A percentile compares a stretch with the other conserved stretches of the same genome.
Evolutionary conservation across 108 stramenopile genomes (phyloP).

Genomic region (Aurantiochytrium sp.): DNA sequence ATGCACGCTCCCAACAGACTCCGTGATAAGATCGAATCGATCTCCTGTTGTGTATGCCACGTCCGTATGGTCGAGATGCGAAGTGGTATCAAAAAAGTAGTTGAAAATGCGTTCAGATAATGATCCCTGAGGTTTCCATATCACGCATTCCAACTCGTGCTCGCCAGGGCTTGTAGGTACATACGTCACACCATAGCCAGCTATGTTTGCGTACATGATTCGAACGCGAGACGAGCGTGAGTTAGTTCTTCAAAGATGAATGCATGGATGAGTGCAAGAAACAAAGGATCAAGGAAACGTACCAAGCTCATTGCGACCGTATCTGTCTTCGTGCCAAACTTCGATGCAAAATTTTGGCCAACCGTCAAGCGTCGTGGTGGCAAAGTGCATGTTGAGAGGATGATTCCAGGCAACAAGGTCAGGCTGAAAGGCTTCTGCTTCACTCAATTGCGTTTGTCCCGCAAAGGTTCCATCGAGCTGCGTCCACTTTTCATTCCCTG

Average conservation of each 20-base stretch:
- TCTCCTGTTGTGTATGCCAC: background rate
- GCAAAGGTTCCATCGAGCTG: background rate
- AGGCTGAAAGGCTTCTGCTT: background rate
- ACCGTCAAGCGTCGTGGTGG: background rate
- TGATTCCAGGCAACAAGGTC: background rate
- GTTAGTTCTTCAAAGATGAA: too few species aligned
- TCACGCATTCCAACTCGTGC: background rate
- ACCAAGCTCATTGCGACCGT: conserved; percentile 10
- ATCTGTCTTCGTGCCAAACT: conserved; percentile 11
- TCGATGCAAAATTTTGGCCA: background rate
- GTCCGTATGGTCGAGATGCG: conserved; percentile 1
- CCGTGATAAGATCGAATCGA: background rate
- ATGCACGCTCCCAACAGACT: background rate
- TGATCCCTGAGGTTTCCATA: background rate
- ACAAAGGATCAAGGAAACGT: background rate
- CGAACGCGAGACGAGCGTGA: background rate
- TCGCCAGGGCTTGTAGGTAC: conserved; percentile 7
- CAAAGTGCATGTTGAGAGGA: background rate
- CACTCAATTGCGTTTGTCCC: background rate
- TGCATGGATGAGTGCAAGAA: too few species aligned
- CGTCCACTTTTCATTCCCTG: background rate
- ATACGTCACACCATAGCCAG: background rate
- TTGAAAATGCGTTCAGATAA: background rate
- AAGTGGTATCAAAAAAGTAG: background rate
- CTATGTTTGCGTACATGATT: background rate